Evolutionary conservation across 2,329 filamentous ascomycete genomes (phyloP).

Genomic region (Biscogniauxia sp.): DNA sequence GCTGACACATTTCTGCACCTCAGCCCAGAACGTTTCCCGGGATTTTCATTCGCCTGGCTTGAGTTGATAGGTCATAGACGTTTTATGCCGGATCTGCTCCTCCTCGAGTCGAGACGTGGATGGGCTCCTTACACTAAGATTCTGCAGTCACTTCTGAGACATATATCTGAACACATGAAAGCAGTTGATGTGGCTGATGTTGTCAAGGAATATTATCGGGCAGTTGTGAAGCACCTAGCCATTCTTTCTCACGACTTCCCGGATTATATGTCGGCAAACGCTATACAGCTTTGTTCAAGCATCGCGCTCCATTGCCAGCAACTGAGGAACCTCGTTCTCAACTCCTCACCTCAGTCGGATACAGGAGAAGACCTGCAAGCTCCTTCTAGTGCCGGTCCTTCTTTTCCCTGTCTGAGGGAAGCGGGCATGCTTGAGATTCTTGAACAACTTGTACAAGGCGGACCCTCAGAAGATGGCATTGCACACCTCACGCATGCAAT

Average conservation of each 20-base stretch:
- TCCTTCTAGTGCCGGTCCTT: slow-evolving; percentile 11
- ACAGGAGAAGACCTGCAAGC: slow-evolving; percentile 58
- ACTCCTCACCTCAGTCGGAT: slow-evolving; percentile 67
- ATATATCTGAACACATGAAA: slow-evolving; percentile 78
- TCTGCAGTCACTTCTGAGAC: slow-evolving; percentile 67
- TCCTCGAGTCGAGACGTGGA: slow-evolving; percentile 64
- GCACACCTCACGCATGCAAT: slow-evolving; percentile 75
- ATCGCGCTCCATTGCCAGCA: slow-evolving; percentile 84
- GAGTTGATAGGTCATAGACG: slow-evolving; percentile 78
- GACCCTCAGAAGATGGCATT: slow-evolving; percentile 68
- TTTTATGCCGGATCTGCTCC: slow-evolving; percentile 77
- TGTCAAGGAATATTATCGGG: slow-evolving; percentile 81
- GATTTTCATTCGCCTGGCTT: slow-evolving; percentile 84
- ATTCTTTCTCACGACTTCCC: slow-evolving; percentile 92
- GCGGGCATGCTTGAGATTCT: slow-evolving; percentile 59
- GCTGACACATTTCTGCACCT: slow-evolving; percentile 70
- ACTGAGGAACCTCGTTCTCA: slow-evolving; percentile 82
- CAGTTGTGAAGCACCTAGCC: slow-evolving; percentile 76
- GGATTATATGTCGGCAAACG: slow-evolving; percentile 86
- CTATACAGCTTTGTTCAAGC: slow-evolving; percentile 75
- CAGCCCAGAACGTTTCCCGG: slow-evolving; percentile 73
- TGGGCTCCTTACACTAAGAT: slow-evolving; percentile 75
- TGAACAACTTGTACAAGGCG: slow-evolving; percentile 57
- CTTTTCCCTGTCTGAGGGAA: slow-evolving; percentile 43
- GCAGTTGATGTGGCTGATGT: slow-evolving; percentile 65